phyloP scores from a whole-genome alignment of 2,329 filamentous ascomycete genomes.

The Anisogramma anomala region DNA sequence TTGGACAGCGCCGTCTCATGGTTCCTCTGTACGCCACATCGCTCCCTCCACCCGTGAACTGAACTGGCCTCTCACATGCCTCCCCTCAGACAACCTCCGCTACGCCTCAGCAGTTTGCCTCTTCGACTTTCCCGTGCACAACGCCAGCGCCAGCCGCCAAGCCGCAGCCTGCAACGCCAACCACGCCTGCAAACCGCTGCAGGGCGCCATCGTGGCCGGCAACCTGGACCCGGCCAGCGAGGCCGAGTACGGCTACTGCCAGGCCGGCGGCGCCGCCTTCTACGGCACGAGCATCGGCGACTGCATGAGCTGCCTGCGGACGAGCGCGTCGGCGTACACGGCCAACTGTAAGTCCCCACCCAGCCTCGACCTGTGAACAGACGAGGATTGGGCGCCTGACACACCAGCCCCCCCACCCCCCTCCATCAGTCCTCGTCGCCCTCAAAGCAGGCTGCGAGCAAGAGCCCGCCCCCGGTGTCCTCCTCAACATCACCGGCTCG shows the following conservation, averaged over 20 bases:
- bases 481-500: constrained; percentile 30
- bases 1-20: constrained; percentile 32
- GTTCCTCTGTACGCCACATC: constrained; percentile 36
- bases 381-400: constrained; percentile 8
- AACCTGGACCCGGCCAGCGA: constrained; percentile 23
- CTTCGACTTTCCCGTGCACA: constrained; percentile 25
- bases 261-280: constrained; percentile 26
- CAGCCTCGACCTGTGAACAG: no score
- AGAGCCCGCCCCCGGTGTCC: constrained; percentile 25
- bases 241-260: constrained; percentile 37
- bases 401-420: no score
- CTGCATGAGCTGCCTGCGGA: constrained; percentile 33
- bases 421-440: constrained; percentile 38
- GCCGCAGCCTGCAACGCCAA: constrained; percentile 31
- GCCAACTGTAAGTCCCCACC: constrained; percentile 34
- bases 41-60: neutral
- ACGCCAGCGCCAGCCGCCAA: constrained; percentile 24
- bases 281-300: constrained; percentile 21
- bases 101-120: constrained; percentile 38
- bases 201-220: constrained; percentile 26
- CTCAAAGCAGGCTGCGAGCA: constrained; percentile 38
- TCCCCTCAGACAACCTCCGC: constrained; percentile 34
- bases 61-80: constrained; percentile 15
- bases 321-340: constrained; percentile 27
- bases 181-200: constrained; percentile 30